These are phyloP conservation scores for Simmondsia chinensis DNA, from an alignment of 148 eudicot genomes.

Conservation along the genomic window DNA sequence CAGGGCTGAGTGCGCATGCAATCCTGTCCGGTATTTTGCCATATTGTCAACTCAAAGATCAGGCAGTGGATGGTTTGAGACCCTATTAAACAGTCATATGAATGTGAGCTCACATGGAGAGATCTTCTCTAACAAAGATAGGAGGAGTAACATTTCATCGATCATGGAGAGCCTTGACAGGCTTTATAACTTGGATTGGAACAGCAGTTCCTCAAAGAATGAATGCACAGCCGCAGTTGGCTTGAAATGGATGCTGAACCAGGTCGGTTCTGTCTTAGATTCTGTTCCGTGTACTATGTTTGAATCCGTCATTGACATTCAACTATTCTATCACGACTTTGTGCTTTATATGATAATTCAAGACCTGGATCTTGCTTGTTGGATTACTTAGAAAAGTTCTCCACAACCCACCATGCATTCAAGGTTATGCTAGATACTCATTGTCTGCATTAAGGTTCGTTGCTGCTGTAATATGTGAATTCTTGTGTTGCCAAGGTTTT, in stretches of 20 bases:
- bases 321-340: neutral
- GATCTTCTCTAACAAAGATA: constrained; percentile 62
- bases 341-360: neutral
- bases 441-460: no score
- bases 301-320: no score
- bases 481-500: no score
- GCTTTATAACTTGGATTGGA: constrained; percentile 66
- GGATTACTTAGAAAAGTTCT: no score
- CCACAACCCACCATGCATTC: no score
- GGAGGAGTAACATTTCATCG: constrained; percentile 55
- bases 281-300: no score
- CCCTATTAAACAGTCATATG: constrained; percentile 72
- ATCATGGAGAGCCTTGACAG: constrained; percentile 64
- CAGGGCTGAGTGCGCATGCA: constrained; percentile 82
- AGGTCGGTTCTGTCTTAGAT: constrained; percentile 33
- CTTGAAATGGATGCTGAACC: constrained; percentile 98
- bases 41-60: constrained; percentile 86
- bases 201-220: constrained; percentile 75
- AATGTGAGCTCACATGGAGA: constrained; percentile 91
- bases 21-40: constrained; percentile 79
- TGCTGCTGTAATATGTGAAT: no score
- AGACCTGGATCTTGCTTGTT: no score
- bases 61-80: constrained; percentile 97
- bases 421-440: no score
- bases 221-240: constrained; percentile 97